Conservation (phyloP, 139 green algal genomes). For the Spirogloea muscicola region DNA sequence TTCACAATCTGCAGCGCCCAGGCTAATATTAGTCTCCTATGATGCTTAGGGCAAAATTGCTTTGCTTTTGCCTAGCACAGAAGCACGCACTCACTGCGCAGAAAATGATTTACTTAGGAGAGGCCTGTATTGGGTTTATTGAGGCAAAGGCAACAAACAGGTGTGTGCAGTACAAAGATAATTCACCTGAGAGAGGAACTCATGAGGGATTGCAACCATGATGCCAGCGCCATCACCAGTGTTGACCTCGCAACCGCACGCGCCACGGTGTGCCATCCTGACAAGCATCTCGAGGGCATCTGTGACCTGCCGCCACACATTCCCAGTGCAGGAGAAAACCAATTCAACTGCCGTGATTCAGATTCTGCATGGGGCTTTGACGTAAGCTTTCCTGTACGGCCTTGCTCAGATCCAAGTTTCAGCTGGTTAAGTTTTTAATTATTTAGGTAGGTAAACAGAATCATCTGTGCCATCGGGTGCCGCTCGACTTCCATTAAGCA, state of each 20-base stretch:
- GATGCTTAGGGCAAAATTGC: neutral
- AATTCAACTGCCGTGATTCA: no score
- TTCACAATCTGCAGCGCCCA: conserved; percentile 16
- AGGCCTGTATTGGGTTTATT: neutral
- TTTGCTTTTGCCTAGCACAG: no score
- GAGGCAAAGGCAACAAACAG: neutral
- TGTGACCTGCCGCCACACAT: conserved; percentile 56
- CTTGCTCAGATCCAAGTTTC: no score
- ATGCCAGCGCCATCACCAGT: conserved; percentile 93
- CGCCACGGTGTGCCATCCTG: conserved; percentile 80
- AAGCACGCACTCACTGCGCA: neutral
- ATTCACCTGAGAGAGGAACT: conserved; percentile 68
- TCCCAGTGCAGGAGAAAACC: no score
- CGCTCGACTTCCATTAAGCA: no score
- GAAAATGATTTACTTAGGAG: neutral
- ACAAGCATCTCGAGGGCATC: conserved; percentile 87
- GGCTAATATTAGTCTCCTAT: neutral
- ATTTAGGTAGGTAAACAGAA: no score
- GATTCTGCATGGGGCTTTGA: no score
- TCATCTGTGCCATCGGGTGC: no score
- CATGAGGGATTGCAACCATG: conserved; percentile 80
- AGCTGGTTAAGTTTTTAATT: no score
- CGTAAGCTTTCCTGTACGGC: no score
- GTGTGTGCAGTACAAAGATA: neutral
- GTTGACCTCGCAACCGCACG: conserved; percentile 91